A percentile compares a stretch with the other conserved stretches of the same genome.
Evolutionary conservation across 73 alveolate species (phyloP).

Genomic region (Tetrahymena elliotti): DNA sequence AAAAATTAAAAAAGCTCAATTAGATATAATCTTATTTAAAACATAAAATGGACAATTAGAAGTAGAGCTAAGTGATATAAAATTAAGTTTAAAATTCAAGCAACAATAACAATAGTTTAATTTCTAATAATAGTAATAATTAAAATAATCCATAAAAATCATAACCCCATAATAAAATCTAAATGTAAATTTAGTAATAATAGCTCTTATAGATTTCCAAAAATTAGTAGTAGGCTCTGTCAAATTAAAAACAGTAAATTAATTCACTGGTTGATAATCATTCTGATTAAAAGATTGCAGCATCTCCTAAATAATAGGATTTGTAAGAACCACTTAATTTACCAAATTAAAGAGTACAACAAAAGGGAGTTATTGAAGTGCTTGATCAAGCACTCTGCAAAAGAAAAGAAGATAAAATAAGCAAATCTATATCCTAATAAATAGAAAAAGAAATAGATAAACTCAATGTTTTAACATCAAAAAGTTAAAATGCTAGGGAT

Average conservation of each 20-base stretch:
- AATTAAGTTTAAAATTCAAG: neutral
- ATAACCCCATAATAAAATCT: neutral
- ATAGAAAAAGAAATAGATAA: neutral
- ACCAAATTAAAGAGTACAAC: neutral
- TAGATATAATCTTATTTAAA: neutral
- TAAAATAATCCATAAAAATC: neutral
- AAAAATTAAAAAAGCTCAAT: neutral
- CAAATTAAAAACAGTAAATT: neutral
- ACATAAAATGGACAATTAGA: neutral
- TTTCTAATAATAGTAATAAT: neutral
- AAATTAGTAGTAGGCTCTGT: neutral
- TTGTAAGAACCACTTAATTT: neutral
- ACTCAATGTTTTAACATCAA: neutral
- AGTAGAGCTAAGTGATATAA: neutral
- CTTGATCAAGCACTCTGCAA: neutral
- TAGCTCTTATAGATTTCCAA: neutral
- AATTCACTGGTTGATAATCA: neutral
- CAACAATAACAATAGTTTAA: neutral
- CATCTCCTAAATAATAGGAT: neutral
- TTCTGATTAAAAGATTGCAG: neutral
- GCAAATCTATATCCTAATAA: neutral
- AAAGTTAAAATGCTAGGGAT: neutral
- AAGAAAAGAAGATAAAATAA: neutral
- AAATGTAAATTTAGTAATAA: neutral
- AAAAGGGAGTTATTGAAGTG: neutral